A percentile compares a stretch with the other conserved stretches of the same genome.
phyloP scores from a whole-genome alignment of 2,329 filamentous ascomycete genomes.

The Davidsoniella eucalypti region DNA sequence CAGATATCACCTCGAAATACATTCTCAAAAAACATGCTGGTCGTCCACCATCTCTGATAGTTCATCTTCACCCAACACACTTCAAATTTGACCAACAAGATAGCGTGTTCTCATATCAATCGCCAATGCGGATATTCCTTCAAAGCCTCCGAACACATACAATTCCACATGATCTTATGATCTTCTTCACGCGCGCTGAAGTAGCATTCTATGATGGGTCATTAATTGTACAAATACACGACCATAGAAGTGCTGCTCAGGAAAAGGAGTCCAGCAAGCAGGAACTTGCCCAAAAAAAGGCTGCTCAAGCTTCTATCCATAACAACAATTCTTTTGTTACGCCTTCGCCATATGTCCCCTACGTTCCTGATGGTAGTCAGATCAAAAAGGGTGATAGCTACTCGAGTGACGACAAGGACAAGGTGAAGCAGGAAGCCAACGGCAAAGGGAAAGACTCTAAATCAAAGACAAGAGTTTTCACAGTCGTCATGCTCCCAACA shows the following conservation, averaged over 20 bases:
- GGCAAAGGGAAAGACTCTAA: constrained; percentile 38
- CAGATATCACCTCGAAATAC: constrained; percentile 58
- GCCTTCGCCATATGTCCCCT: constrained; percentile 70
- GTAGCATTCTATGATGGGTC: constrained; percentile 88
- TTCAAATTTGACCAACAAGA: constrained; percentile 92
- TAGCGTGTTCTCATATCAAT: constrained; percentile 80
- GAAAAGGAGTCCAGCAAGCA: constrained; percentile 40
- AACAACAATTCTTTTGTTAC: constrained; percentile 84
- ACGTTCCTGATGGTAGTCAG: constrained; percentile 40
- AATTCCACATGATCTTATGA: constrained; percentile 76
- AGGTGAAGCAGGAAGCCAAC: constrained; percentile 25
- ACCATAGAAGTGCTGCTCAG: constrained; percentile 55
- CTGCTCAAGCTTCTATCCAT: constrained; percentile 67
- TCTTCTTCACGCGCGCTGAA: constrained; percentile 52
- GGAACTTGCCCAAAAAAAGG: constrained; percentile 40
- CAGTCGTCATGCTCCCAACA: constrained; percentile 74
- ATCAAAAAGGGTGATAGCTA: constrained; percentile 13
- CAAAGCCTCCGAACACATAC: constrained; percentile 63
- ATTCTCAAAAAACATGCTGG: constrained; percentile 70
- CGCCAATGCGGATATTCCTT: constrained; percentile 69
- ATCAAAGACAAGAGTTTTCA: constrained; percentile 51
- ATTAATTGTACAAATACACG: constrained; percentile 84
- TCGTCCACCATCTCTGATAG: constrained; percentile 62
- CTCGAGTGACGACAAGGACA: constrained; percentile 22
- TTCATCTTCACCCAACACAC: constrained; percentile 72